Evolutionary conservation across 1,139 yeast species (phyloP).

Genomic region (Waltiozyma sp.): DNA sequence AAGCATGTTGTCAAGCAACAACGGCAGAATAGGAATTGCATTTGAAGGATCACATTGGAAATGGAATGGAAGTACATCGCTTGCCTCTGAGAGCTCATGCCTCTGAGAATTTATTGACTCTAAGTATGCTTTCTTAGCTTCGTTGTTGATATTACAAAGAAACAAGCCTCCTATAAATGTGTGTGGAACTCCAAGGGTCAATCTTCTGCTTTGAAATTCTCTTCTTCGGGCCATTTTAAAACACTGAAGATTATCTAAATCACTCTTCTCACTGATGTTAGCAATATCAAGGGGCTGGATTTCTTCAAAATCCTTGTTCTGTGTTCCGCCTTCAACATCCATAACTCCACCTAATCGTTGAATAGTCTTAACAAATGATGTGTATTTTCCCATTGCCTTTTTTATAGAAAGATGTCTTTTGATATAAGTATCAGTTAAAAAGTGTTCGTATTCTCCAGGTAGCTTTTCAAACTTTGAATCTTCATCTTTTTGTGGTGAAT

Average conservation of each 20-base stretch:
- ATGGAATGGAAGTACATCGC: conserved; percentile 13
- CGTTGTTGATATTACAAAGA: conserved; percentile 33
- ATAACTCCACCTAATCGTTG: conserved; percentile 6
- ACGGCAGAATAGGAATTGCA: conserved; percentile 42
- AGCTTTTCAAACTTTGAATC: no score
- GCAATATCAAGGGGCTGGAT: conserved; percentile 8
- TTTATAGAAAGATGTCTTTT: neutral
- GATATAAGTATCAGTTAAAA: neutral
- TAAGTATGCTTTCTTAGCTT: conserved; percentile 20
- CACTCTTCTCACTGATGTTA: conserved; percentile 7
- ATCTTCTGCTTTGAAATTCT: conserved; percentile 40
- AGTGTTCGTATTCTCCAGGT: neutral
- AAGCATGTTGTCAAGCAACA: conserved; percentile 46
- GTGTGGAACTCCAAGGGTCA: conserved; percentile 44
- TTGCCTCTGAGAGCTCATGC: no score
- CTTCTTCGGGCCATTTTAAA: conserved; percentile 55
- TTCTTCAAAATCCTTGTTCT: conserved; percentile 8
- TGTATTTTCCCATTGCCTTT: conserved; percentile 4
- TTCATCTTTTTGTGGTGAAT: neutral
- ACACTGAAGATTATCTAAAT: conserved; percentile 31
- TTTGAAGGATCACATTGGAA: conserved; percentile 27
- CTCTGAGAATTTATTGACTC: conserved; percentile 15
- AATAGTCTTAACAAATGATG: conserved; percentile 6
- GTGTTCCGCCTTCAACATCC: conserved; percentile 12
- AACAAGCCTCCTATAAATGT: conserved; percentile 60